A percentile compares a stretch with the other conserved stretches of the same genome.
These are phyloP conservation scores for Stygiomarasmius scandens DNA, from an alignment of 1,284 basidiomycete species.

Conservation along the genomic window DNA sequence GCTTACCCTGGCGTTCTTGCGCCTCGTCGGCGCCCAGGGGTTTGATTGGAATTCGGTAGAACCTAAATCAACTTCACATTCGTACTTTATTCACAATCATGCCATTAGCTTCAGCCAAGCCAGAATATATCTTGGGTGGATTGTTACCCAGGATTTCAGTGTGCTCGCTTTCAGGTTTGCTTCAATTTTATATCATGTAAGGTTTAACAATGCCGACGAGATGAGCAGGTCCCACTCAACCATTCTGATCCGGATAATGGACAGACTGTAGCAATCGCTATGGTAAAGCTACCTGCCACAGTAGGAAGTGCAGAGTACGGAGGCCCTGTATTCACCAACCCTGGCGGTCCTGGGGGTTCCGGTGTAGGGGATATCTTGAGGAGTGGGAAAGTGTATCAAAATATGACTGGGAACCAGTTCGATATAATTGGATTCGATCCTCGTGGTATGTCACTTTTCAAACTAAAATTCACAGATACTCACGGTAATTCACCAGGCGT, in stretches of 20 bases:
- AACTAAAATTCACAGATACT: not conserved
- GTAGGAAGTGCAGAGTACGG: conserved; percentile 26
- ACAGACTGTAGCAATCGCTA: conserved; percentile 28
- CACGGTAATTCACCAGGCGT: too few species aligned
- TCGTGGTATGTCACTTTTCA: conserved; percentile 19
- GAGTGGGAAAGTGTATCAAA: not conserved
- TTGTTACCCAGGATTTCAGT: conserved; percentile 15
- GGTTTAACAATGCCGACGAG: too few species aligned
- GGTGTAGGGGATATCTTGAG: conserved; percentile 14
- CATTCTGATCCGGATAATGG: conserved; percentile 26
- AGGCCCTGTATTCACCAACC: conserved; percentile 36
- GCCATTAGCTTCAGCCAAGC: too few species aligned
- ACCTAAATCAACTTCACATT: too few species aligned
- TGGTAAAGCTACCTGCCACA: conserved; percentile 20
- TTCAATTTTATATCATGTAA: too few species aligned
- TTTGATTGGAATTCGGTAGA: too few species aligned
- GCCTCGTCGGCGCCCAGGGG: too few species aligned
- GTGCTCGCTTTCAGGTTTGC: conserved; percentile 13
- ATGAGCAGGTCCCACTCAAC: conserved; percentile 28
- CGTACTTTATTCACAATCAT: too few species aligned
- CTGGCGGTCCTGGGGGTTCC: conserved; percentile 35
- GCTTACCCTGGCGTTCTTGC: too few species aligned
- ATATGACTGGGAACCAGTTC: conserved; percentile 27
- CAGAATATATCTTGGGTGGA: conserved; percentile 12
- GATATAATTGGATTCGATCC: conserved; percentile 38